Base-by-base conservation (phyloP, 2,329 filamentous ascomycete species). In the Plectosphaerella plurivora region DNA sequence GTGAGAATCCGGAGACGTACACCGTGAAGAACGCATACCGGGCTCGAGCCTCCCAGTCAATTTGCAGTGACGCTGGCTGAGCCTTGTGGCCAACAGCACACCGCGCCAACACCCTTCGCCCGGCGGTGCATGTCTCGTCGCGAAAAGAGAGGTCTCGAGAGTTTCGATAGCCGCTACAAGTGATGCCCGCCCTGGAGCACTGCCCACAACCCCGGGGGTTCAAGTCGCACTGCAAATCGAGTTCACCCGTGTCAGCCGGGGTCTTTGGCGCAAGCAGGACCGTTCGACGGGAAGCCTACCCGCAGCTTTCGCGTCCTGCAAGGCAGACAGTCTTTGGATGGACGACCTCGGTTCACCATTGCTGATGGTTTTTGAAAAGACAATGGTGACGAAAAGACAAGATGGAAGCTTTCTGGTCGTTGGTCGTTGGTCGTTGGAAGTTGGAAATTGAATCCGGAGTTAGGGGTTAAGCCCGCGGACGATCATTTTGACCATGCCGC, bases 111-210 rank as follows among this genome's bases (percentile, higher is more conserved):
- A 45, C 51, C 36, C 56, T 63, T 16, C 46, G 54, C 28, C 55
- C 47, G 9, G 58, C 53, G 8, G 53, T 53, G 0, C 39, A 46
- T 7, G 59, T 63, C 41, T 65, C 55, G 48, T 62, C 58, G 11
- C 55, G 61, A 39, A 64, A 60, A 18, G 60, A 49, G 25, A 65
- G 51, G 10, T 58, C 58, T 4, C 57, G 44, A 6, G 58, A 53
- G 12, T 63, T 55, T 4, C 60, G 61, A 36, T 63, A 64, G 18
- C 62, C 62, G 33, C 54, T 54, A 15, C 62, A 65, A 10, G 48
- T 15, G n/a, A 65, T 51, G 10, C 44, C 50, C 5, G 61, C 62
- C 12, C 62, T 54, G 4, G 48, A 25, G 45, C 62, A 64, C 47
- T 64, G 62, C 18, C 61, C 61, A 28, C 62, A 63, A 35, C 54